Evolutionary conservation across 2,329 filamentous ascomycete genomes (phyloP).

Genomic region (Colletotrichum coccodes): DNA sequence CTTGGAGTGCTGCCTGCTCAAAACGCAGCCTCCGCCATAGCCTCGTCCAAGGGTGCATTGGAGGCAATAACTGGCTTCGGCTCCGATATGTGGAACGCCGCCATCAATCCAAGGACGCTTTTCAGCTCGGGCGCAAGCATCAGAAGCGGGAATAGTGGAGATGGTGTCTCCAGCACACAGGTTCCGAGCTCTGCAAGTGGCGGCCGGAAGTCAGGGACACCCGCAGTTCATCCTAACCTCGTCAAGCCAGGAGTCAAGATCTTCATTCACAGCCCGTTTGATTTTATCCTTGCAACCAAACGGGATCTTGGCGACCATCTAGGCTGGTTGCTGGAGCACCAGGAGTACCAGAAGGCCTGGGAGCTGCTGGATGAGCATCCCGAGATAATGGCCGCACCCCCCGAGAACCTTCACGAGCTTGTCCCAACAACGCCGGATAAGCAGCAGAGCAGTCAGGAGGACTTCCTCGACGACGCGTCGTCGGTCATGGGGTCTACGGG

Average conservation of each 20-base stretch:
- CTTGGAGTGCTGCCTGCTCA: constrained; percentile 83
- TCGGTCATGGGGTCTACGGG: constrained; percentile 70
- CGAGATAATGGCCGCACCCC: constrained; percentile 66
- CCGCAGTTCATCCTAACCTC: constrained; percentile 61
- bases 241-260: constrained; percentile 73
- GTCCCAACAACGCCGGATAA: constrained; percentile 53
- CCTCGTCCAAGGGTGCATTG: constrained; percentile 76
- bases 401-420: constrained; percentile 52
- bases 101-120: constrained; percentile 85
- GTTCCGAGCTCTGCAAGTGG: constrained; percentile 50
- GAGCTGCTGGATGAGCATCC: constrained; percentile 89
- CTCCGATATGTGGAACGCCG: constrained; percentile 88
- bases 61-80: constrained; percentile 79
- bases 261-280: constrained; percentile 95
- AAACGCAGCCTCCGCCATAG: constrained; percentile 70
- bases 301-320: constrained; percentile 88
- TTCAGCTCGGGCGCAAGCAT: constrained; percentile 90
- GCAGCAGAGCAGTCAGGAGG: constrained; percentile 55
- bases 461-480: constrained; percentile 81
- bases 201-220: constrained; percentile 33
- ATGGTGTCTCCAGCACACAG: constrained; percentile 64
- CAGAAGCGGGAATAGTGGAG: constrained; percentile 68
- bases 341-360: constrained; percentile 88
- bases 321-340: constrained; percentile 83
- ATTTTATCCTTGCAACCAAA: constrained; percentile 92